These are phyloP conservation scores for Leptodontidium sp. DNA, from an alignment of 2,329 filamentous ascomycete species.

Conservation along the genomic window DNA sequence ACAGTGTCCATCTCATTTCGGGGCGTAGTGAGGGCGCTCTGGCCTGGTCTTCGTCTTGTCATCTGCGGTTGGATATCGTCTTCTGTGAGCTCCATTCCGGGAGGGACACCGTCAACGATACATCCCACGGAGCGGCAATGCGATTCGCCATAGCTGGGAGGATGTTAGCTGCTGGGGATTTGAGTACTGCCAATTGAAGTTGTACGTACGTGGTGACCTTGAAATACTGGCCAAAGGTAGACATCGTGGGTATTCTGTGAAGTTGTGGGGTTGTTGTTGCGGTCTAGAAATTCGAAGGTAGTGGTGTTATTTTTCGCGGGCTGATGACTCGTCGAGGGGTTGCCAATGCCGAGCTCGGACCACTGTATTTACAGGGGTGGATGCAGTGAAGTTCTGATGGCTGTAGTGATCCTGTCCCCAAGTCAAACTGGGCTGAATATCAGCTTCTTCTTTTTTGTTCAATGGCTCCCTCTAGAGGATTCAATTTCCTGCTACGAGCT, in stretches of 20 bases:
- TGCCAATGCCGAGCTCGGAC: constrained; percentile 33
- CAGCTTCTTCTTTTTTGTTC: background rate
- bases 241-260: constrained; percentile 63
- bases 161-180: constrained; percentile 26
- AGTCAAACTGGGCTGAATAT: too few species aligned
- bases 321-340: constrained; percentile 37
- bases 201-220: constrained; percentile 73
- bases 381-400: background rate
- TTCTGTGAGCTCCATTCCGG: constrained; percentile 85
- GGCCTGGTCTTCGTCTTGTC: constrained; percentile 87
- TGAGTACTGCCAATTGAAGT: constrained; percentile 23
- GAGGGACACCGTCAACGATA: constrained; percentile 92
- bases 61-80: constrained; percentile 93
- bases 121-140: constrained; percentile 94
- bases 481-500: constrained; percentile 28
- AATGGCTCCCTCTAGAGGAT: constrained; percentile 45
- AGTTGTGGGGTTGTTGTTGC: constrained; percentile 19
- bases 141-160: constrained; percentile 73
- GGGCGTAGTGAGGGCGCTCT: constrained; percentile 89
- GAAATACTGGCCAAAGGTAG: constrained; percentile 86
- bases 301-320: constrained; percentile 33
- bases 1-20: constrained; percentile 92
- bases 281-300: constrained; percentile 12
- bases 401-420: too few species aligned
- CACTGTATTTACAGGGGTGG: constrained; percentile 11